A percentile compares a stretch with the other conserved stretches of the same genome.
Evolutionary conservation across 192 early-diverging fungal species (phyloP).

Genomic region (Coemansia guatemalensis): DNA sequence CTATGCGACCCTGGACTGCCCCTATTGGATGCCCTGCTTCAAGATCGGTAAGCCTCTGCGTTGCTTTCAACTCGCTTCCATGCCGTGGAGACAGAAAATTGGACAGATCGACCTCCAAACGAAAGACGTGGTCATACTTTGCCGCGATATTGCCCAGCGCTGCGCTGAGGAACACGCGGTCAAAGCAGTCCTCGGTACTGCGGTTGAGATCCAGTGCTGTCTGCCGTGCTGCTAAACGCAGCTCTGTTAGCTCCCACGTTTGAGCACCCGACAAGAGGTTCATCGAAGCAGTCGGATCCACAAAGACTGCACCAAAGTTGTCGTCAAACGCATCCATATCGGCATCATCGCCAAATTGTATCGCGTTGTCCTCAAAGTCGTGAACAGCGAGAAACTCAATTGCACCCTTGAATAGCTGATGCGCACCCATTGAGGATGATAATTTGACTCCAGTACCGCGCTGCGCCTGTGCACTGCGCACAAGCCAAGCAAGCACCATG

Average conservation of each 20-base stretch:
- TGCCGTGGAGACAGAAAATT: conserved; percentile 22
- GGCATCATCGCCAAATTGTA: conserved; percentile 20
- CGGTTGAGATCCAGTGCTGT: conserved; percentile 35
- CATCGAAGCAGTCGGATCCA: conserved; percentile 79
- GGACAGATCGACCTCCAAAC: conserved; percentile 25
- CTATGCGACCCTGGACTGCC: conserved; percentile 22
- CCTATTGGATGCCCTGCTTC: conserved; percentile 28
- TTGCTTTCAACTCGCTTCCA: conserved; percentile 7
- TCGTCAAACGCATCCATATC: conserved; percentile 53
- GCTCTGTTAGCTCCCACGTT: conserved; percentile 62
- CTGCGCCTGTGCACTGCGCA: conserved; percentile 54
- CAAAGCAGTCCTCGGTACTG: conserved; percentile 19
- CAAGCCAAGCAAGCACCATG: conserved; percentile 86
- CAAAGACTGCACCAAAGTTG: conserved; percentile 77
- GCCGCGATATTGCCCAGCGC: conserved; percentile 11
- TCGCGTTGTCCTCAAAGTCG: conserved; percentile 37
- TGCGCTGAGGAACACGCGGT: conserved; percentile 30
- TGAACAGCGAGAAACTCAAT: conserved; percentile 74
- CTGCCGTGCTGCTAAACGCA: conserved; percentile 42
- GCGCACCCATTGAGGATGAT: conserved; percentile 70
- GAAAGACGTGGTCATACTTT: conserved; percentile 48
- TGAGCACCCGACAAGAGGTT: conserved; percentile 79
- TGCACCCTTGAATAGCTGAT: conserved; percentile 82
- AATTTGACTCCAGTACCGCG: conserved; percentile 55
- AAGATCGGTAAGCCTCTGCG: conserved; percentile 23